A percentile compares a stretch with the other conserved stretches of the same genome.
These are phyloP conservation scores for Phlyctochytrium planicorne DNA, from an alignment of 192 early-diverging fungal species.

Conservation along the genomic window DNA sequence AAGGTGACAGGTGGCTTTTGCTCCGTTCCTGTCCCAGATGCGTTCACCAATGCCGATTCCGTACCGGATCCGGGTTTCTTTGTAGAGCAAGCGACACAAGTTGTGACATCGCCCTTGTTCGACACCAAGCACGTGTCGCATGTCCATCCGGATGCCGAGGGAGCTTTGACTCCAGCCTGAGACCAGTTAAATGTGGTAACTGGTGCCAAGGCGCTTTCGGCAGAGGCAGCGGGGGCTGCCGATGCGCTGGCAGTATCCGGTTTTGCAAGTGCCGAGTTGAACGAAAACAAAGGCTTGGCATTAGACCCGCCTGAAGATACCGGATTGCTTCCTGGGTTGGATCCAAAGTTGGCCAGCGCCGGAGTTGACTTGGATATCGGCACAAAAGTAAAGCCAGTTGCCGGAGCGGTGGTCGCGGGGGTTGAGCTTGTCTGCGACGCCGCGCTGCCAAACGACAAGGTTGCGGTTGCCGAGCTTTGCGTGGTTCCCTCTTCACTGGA, in stretches of 20 bases:
- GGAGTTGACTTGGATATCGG: no score
- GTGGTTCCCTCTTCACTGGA: no score
- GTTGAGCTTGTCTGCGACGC: neutral
- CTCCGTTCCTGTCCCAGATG: neutral
- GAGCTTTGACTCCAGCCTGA: neutral
- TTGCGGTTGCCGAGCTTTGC: neutral
- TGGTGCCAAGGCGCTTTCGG: neutral
- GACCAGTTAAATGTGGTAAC: neutral
- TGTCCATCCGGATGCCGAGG: slow-evolving; percentile 5
- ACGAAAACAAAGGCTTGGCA: neutral
- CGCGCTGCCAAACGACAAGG: neutral
- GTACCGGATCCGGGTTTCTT: neutral
- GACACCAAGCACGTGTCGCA: slow-evolving; percentile 17
- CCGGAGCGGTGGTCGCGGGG: neutral
- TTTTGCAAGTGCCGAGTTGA: neutral
- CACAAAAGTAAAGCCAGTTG: neutral
- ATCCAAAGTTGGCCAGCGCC: no score
- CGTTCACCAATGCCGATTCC: neutral
- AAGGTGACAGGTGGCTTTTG: neutral
- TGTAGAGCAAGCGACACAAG: slow-evolving; percentile 18
- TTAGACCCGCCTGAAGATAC: no score
- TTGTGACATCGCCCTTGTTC: slow-evolving; percentile 13
- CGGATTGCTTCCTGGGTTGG: no score
- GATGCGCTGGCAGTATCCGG: neutral
- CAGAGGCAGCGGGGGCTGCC: neutral